Conservation (phyloP, 129 eudicot species). For the Lactuca sativa region DNA sequence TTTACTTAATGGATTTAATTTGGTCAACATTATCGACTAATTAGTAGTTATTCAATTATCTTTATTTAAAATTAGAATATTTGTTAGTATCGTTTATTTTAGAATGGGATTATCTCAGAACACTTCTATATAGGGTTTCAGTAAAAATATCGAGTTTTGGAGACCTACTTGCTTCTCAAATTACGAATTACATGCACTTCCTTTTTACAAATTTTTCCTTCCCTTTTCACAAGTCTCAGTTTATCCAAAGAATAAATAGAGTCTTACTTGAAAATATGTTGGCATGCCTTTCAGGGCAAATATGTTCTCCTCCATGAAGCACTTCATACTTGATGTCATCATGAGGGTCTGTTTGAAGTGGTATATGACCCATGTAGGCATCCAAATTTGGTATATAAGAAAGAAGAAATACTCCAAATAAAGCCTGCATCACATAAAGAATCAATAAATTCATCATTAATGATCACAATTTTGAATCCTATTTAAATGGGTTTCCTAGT, state of each 20-base stretch:
- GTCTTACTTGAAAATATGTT: conserved; percentile 71
- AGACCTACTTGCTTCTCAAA: too few relatives aligned
- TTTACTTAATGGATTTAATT: too few relatives aligned
- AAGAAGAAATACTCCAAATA: conserved; percentile 72
- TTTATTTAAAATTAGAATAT: too few relatives aligned
- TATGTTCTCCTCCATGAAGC: conserved; percentile 77
- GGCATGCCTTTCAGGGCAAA: conserved; percentile 91
- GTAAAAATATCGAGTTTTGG: too few relatives aligned
- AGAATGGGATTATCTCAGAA: too few relatives aligned
- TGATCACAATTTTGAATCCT: not conserved
- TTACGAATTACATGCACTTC: too few relatives aligned
- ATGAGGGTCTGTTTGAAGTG: conserved; percentile 49
- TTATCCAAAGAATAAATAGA: not conserved
- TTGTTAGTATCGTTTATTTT: too few relatives aligned
- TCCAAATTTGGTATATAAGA: conserved; percentile 71
- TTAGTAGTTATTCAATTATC: too few relatives aligned
- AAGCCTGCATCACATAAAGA: conserved; percentile 43
- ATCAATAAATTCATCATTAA: not conserved
- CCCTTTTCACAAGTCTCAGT: not conserved
- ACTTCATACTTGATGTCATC: conserved; percentile 69
- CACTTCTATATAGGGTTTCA: too few relatives aligned
- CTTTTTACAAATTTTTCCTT: not conserved
- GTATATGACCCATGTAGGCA: conserved; percentile 68
- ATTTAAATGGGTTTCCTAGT: conserved; percentile 8
- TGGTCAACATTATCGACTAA: too few relatives aligned